Conservation (phyloP, 2,329 filamentous ascomycete genomes). For the Phialophora chinensis region DNA sequence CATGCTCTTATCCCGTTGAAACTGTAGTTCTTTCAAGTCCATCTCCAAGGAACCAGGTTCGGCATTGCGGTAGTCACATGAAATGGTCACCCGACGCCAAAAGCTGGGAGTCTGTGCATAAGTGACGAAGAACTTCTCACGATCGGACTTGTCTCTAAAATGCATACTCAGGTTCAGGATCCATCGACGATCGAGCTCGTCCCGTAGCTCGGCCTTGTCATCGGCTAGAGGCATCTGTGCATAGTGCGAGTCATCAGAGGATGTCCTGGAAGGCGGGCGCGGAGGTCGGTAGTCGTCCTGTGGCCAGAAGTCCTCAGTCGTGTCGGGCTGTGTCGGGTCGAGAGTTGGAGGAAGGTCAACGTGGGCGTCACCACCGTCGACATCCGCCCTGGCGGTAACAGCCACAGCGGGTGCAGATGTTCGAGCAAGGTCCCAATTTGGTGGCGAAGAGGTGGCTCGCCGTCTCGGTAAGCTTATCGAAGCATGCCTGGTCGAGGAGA, state of each 20-base stretch:
- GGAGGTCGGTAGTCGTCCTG: constrained; percentile 40
- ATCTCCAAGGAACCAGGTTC: constrained; percentile 82
- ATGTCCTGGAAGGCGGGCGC: constrained; percentile 56
- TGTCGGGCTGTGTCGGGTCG: constrained; percentile 37
- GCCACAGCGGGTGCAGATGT: constrained; percentile 44
- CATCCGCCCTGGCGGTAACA: constrained; percentile 41
- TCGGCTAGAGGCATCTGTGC: constrained; percentile 44
- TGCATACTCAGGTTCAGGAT: constrained; percentile 99
- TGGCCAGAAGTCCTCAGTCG: constrained; percentile 29
- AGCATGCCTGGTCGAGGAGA: constrained; percentile 60
- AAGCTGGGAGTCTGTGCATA: constrained; percentile 79
- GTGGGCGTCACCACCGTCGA: constrained; percentile 8
- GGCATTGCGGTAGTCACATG: constrained; percentile 86
- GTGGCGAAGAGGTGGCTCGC: constrained; percentile 52
- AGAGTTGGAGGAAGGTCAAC: constrained; percentile 13
- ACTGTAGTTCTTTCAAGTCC: constrained; percentile 77
- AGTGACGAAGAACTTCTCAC: constrained; percentile 98
- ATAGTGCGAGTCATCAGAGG: constrained; percentile 37
- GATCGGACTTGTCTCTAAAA: constrained; percentile 87
- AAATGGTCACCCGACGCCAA: constrained; percentile 90
- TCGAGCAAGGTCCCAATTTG: constrained; percentile 46
- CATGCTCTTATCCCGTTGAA: constrained; percentile 88
- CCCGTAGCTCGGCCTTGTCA: constrained; percentile 61
- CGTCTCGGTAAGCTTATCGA: constrained; percentile 44
- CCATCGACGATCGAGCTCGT: constrained; percentile 87